Evolutionary conservation across 108 stramenopile genomes (phyloP), one percentile per base, ranked within the genome.

Genomic region (Conticribra guillardii): DNA sequence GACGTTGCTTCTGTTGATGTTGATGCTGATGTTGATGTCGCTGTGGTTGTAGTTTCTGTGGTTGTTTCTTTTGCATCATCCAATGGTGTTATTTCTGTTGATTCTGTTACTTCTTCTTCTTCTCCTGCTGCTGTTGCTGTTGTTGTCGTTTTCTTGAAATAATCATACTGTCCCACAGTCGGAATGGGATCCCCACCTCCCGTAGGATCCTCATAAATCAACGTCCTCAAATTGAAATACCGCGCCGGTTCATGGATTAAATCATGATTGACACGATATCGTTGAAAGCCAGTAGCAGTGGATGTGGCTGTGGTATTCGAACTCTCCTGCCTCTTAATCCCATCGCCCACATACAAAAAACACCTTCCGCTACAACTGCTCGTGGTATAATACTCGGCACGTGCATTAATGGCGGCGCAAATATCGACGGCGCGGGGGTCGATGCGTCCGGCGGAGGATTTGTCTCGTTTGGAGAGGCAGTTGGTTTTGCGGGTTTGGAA

Each of bases 171-270:
- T 18, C 88, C 92, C 48, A 93, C 79, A 19, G 78, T 64, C 19
- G 85, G 81, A 9, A 93, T 81, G 1, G 92, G 85, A 76, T 95
- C 93, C 0, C 87, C 90, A n/a, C 90, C 89, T 16, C 91, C 91
- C 0, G 85, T 77, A 4, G 85, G 87, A 66, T 89, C 94, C 11
- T 37, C 79, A 5, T 59, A 45, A 0, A 73, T 62, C 7, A 95
- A 71, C 4, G 91, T 93, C 9, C 56, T 24, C 0, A 93, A 53
- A 65, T 95, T 69, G 55, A 95, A 95, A 58, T 89, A 95, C 28
- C 87, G 82, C 9, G 50, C 11, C 2, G 86, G 79, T 26, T 88
- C 84, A 22, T 48, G 32, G 27, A 96, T 87, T 27, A 72, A 62
- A 14, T 89, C 94, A 64, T 96, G 95, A 29, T 65, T 80, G 26